These are phyloP conservation scores for Starmerella roubikii DNA, from an alignment of 805 yeast genomes.

Conservation along the genomic window DNA sequence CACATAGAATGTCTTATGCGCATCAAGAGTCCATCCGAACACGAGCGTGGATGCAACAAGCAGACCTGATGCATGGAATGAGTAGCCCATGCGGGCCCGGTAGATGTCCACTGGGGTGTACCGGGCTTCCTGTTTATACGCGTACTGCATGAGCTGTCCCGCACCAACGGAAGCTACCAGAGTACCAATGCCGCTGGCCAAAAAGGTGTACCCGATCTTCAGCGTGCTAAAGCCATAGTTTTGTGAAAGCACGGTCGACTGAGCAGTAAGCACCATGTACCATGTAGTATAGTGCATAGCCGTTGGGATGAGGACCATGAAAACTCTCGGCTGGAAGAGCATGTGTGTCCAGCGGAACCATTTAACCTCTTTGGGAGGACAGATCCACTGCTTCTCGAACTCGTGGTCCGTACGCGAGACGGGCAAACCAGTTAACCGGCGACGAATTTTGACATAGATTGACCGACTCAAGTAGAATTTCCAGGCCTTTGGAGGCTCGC, in stretches of 20 bases:
- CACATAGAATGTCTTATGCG: slow-evolving; percentile 36
- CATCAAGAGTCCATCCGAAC: slow-evolving; percentile 63
- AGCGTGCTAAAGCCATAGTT: slow-evolving; percentile 40
- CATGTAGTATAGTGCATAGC: slow-evolving; percentile 56
- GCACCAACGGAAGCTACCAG: slow-evolving; percentile 43
- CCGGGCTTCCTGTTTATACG: slow-evolving; percentile 29
- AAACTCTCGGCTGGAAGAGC: slow-evolving; percentile 35
- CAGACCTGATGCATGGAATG: slow-evolving; percentile 32
- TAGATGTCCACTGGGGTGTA: slow-evolving; percentile 29
- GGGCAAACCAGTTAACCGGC: slow-evolving; percentile 19
- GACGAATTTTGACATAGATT: slow-evolving; percentile 18
- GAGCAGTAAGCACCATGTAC: slow-evolving; percentile 54
- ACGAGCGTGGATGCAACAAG: slow-evolving; percentile 33
- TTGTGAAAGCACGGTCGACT: slow-evolving; percentile 40
- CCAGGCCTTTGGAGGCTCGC: slow-evolving; percentile 27
- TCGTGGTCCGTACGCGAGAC: slow-evolving; percentile 12
- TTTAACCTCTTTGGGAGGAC: slow-evolving; percentile 13
- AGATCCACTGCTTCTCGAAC: slow-evolving; percentile 17
- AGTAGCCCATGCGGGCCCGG: slow-evolving; percentile 39
- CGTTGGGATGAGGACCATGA: slow-evolving; percentile 39
- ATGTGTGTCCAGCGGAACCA: slow-evolving; percentile 30
- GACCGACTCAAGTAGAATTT: slow-evolving; percentile 17
- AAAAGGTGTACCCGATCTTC: slow-evolving; percentile 55
- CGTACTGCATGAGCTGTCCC: slow-evolving; percentile 44
- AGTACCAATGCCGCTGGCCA: slow-evolving; percentile 62